Percentiles rank a stretch among this genome's conserved stretches.
phyloP scores from a whole-genome alignment of 2,329 filamentous ascomycete genomes.

The Proliferodiscus dingleyae region DNA sequence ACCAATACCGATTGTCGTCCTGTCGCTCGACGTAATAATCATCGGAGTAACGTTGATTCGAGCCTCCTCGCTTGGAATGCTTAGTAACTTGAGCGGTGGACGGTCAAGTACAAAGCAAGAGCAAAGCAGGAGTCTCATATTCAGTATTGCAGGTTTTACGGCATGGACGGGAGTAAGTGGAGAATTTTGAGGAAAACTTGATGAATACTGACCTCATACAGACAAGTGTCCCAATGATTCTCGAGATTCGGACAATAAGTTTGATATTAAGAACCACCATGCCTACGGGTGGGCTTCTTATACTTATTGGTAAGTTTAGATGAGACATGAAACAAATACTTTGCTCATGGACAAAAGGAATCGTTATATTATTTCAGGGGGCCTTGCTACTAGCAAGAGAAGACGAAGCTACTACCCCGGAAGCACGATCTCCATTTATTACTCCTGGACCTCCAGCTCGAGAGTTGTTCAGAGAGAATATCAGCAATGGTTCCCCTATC shows the following conservation, averaged over 20 bases:
- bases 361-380: constrained; percentile 24
- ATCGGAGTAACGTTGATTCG: constrained; percentile 25
- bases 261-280: constrained; percentile 29
- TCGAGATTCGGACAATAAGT: constrained; percentile 26
- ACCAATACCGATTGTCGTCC: constrained; percentile 27
- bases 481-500: constrained; percentile 25
- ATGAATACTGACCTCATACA: constrained; percentile 17
- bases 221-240: constrained; percentile 30
- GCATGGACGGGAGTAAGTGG: constrained; percentile 29
- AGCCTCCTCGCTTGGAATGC: constrained; percentile 21
- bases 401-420: constrained; percentile 24
- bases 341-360: constrained; percentile 17
- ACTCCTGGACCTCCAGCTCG: constrained; percentile 21
- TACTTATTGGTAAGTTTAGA: constrained; percentile 28
- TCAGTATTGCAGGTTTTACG: constrained; percentile 24
- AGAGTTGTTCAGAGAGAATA: constrained; percentile 18
- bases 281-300: constrained; percentile 27
- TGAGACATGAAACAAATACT: not conserved
- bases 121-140: constrained; percentile 25
- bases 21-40: constrained; percentile 29
- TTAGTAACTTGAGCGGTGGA: constrained; percentile 15
- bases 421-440: constrained; percentile 31
- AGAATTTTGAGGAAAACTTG: not conserved
- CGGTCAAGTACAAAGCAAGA: constrained; percentile 13
- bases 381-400: constrained; percentile 21